Evolutionary conservation across 2,329 filamentous ascomycete species (phyloP).

Genomic region (Parastagonospora avenae): DNA sequence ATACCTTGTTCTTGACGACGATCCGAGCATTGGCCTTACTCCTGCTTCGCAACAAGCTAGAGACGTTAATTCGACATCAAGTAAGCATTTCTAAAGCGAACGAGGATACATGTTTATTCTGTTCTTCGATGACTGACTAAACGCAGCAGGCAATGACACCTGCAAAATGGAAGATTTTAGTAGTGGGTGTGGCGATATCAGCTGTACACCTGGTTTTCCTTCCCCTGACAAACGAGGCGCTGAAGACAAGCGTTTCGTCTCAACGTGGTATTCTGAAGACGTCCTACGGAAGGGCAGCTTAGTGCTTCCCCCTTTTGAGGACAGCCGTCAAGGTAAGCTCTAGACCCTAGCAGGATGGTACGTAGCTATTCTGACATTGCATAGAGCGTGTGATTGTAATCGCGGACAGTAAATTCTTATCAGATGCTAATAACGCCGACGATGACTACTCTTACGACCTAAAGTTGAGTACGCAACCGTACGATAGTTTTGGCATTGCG

Average conservation of each 20-base stretch:
- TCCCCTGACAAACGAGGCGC: not conserved
- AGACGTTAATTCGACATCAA: constrained; percentile 4
- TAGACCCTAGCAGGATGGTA: too few relatives aligned
- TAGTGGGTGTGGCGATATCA: not conserved
- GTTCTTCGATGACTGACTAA: constrained; percentile 2
- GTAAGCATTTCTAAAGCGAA: constrained; percentile 7
- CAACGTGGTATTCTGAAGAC: constrained; percentile 2
- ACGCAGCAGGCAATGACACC: constrained; percentile 4
- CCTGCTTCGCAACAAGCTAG: not conserved
- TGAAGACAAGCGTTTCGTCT: constrained; percentile 3
- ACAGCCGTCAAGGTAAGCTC: constrained; percentile 13
- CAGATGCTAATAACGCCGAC: too few relatives aligned
- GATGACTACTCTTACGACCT: not conserved
- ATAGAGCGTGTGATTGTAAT: too few relatives aligned
- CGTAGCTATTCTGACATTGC: too few relatives aligned
- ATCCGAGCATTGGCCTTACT: constrained; percentile 4
- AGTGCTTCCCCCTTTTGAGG: constrained; percentile 4
- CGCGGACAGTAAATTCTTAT: too few relatives aligned
- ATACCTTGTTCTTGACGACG: constrained; percentile 2
- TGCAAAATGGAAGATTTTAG: constrained; percentile 3
- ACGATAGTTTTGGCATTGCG: not conserved
- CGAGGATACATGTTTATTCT: not conserved
- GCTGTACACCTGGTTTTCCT: not conserved
- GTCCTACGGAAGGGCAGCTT: constrained; percentile 2
- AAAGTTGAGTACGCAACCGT: not conserved